Conservation (phyloP, 2,329 filamentous ascomycete genomes). For the Fusarium buharicum region DNA sequence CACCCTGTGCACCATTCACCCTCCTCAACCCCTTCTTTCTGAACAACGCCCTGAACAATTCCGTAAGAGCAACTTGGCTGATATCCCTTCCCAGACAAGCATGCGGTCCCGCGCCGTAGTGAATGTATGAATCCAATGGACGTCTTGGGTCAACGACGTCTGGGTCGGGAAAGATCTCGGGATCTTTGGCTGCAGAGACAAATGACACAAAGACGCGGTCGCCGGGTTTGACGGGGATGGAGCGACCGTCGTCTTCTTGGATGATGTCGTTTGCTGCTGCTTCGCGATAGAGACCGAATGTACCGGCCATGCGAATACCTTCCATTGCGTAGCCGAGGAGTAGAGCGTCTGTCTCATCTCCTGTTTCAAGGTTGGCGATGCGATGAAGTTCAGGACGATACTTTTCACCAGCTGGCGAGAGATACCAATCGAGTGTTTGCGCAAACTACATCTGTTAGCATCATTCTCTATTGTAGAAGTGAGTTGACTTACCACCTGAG, state of each 20-base stretch:
- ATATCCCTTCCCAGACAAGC: slow-evolving; percentile 70
- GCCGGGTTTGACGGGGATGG: slow-evolving; percentile 63
- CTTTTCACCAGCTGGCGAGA: slow-evolving; percentile 64
- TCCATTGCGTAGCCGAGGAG: slow-evolving; percentile 78
- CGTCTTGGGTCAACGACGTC: slow-evolving; percentile 70
- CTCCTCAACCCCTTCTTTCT: slow-evolving; percentile 68
- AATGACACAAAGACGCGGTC: slow-evolving; percentile 73
- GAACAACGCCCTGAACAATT: slow-evolving; percentile 75
- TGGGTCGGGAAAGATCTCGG: slow-evolving; percentile 69
- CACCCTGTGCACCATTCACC: slow-evolving; percentile 71
- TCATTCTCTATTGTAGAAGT: background rate
- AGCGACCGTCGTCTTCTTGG: slow-evolving; percentile 61
- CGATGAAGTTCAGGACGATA: slow-evolving; percentile 70
- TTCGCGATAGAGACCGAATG: slow-evolving; percentile 69
- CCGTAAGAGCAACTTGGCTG: slow-evolving; percentile 69
- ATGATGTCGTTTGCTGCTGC: slow-evolving; percentile 59
- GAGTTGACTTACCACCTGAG: slow-evolving; percentile 65
- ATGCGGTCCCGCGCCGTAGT: slow-evolving; percentile 71
- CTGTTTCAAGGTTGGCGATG: slow-evolving; percentile 65
- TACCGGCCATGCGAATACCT: slow-evolving; percentile 74
- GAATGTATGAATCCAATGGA: slow-evolving; percentile 71
- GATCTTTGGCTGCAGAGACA: slow-evolving; percentile 65
- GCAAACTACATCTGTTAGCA: slow-evolving; percentile 65
- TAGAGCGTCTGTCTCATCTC: slow-evolving; percentile 68
- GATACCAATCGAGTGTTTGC: slow-evolving; percentile 78